These are phyloP conservation scores for Odonthalia washingtoniensis DNA, from an alignment of 31 red algal genomes.

Conservation along the genomic window DNA sequence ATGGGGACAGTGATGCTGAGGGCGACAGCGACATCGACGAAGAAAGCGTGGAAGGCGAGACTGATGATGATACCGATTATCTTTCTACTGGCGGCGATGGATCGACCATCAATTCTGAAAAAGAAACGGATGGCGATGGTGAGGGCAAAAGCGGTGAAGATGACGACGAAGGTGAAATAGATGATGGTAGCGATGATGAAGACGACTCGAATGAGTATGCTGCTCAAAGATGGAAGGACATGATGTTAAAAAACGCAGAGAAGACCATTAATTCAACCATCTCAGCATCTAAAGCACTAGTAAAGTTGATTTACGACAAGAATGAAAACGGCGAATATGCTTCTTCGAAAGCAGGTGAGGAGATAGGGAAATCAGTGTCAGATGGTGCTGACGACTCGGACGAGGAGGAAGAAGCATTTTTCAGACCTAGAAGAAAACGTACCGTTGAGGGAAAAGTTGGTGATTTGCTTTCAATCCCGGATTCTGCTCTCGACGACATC, in stretches of 20 bases:
- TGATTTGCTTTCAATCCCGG: constrained; percentile 43
- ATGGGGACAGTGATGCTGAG: background rate
- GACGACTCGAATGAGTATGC: constrained; percentile 42
- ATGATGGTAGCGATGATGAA: constrained; percentile 15
- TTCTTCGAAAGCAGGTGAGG: background rate
- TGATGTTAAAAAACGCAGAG: constrained; percentile 63
- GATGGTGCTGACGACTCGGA: constrained; percentile 51
- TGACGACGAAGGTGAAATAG: constrained; percentile 9
- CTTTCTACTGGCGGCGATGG: constrained; percentile 12
- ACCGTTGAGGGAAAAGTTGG: background rate
- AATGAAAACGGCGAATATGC: background rate
- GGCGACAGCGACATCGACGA: constrained; percentile 36
- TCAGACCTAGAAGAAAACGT: constrained; percentile 45
- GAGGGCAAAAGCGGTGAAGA: constrained; percentile 24
- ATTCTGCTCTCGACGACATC: constrained; percentile 69
- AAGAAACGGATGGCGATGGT: constrained; percentile 23
- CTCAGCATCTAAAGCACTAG: constrained; percentile 72
- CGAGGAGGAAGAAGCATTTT: constrained; percentile 63
- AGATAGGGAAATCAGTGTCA: background rate
- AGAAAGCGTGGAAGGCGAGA: constrained; percentile 18
- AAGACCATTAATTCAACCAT: constrained; percentile 21
- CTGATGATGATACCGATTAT: constrained; percentile 30
- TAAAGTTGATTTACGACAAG: constrained; percentile 77
- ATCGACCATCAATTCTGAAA: background rate
- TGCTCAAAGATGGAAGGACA: constrained; percentile 66